Percentiles rank a stretch among this genome's conserved stretches.
These are phyloP conservation scores for Lodderomyces margitis DNA, from an alignment of 1,139 yeast species.

Conservation along the genomic window DNA sequence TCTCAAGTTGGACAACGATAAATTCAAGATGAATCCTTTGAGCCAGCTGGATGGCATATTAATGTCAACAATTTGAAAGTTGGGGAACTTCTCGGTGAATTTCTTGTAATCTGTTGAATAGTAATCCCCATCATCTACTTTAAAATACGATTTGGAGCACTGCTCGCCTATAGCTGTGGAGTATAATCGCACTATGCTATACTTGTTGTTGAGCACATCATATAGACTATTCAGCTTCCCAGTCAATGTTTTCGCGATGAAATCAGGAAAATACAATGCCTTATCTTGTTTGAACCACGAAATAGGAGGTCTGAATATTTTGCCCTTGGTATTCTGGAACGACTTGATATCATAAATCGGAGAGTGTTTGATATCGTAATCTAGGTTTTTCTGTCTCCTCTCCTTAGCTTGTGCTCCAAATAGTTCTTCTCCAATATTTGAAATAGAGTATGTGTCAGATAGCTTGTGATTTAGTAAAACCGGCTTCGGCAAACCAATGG, in stretches of 20 bases:
- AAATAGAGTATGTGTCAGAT: conserved; percentile 20
- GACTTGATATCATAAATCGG: conserved; percentile 82
- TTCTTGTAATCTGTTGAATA: conserved; percentile 28
- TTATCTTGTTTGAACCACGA: conserved; percentile 74
- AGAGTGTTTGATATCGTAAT: conserved; percentile 80
- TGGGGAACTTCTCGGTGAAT: conserved; percentile 41
- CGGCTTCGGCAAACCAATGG: conserved; percentile 41
- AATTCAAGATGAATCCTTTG: conserved; percentile 61
- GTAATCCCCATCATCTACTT: conserved; percentile 34
- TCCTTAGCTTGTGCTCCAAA: conserved; percentile 47
- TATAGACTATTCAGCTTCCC: conserved; percentile 36
- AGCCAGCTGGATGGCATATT: conserved; percentile 70
- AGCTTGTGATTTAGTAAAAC: conserved; percentile 27
- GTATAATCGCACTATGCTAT: conserved; percentile 63
- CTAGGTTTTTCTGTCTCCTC: conserved; percentile 54
- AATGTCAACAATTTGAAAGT: conserved; percentile 69
- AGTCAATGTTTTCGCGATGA: conserved; percentile 57
- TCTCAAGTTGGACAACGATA: conserved; percentile 47
- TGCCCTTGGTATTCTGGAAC: conserved; percentile 78
- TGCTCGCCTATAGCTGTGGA: conserved; percentile 73
- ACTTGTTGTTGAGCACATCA: conserved; percentile 45
- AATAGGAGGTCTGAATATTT: conserved; percentile 76
- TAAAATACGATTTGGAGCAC: conserved; percentile 62
- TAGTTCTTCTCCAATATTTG: conserved; percentile 24
- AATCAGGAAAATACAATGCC: conserved; percentile 83